These are phyloP conservation scores for Wickerhamiella qilinensis DNA, from an alignment of 805 yeast genomes.

Conservation along the genomic window DNA sequence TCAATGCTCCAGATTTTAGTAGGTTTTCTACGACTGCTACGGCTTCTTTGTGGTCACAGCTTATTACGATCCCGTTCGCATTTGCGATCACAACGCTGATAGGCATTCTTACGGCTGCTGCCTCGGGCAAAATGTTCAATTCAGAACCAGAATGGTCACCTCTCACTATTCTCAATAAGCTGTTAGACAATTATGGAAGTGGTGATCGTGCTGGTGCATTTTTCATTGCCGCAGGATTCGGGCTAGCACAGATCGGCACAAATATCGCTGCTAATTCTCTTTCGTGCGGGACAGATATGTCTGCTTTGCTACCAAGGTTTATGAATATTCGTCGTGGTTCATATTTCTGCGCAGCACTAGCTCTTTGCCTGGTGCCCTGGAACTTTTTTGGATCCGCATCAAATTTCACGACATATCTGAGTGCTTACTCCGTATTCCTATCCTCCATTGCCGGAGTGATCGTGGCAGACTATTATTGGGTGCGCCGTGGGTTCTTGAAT, in stretches of 20 bases:
- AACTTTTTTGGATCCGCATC: conserved; percentile 51
- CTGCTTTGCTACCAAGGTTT: conserved; percentile 31
- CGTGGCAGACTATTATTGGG: conserved; percentile 45
- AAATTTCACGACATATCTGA: conserved; percentile 61
- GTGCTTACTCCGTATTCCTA: conserved; percentile 70
- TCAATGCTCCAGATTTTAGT: conserved; percentile 76
- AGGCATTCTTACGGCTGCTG: conserved; percentile 69
- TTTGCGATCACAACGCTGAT: conserved; percentile 66
- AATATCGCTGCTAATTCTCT: conserved; percentile 33
- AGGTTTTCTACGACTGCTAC: conserved; percentile 51
- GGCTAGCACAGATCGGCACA: conserved; percentile 32
- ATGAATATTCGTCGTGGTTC: conserved; percentile 63
- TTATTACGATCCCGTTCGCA: conserved; percentile 49
- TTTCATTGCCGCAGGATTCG: conserved; percentile 52
- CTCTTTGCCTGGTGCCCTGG: conserved; percentile 72
- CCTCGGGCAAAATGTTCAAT: conserved; percentile 51
- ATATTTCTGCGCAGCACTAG: conserved; percentile 55
- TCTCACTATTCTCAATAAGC: conserved; percentile 49
- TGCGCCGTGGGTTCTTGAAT: conserved; percentile 56
- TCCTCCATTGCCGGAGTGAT: conserved; percentile 68
- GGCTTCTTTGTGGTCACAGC: conserved; percentile 33
- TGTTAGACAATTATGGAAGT: conserved; percentile 41
- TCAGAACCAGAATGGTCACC: conserved; percentile 63
- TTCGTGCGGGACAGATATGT: conserved; percentile 33
- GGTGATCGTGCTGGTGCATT: conserved; percentile 70